phyloP scores from a whole-genome alignment of 2,329 filamentous ascomycete genomes.

The Sarocladiaceae sp. region DNA sequence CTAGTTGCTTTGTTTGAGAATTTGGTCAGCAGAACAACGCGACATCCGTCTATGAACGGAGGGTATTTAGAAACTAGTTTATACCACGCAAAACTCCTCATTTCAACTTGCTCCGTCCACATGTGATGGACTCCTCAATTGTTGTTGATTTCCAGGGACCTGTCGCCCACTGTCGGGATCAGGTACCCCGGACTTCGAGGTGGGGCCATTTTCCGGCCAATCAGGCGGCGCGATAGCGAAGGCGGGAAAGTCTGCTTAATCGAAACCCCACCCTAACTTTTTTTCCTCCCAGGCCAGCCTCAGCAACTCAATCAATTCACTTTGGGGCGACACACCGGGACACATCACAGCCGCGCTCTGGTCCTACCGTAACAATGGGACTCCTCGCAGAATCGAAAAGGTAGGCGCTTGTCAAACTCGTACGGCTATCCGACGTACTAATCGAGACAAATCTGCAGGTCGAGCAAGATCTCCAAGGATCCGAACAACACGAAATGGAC shows the following conservation, averaged over 20 bases:
- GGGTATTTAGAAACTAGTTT: slow-evolving; percentile 4
- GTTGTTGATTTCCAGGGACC: no score
- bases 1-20: background rate
- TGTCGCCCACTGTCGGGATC: no score
- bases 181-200: slow-evolving; percentile 9
- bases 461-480: slow-evolving; percentile 75
- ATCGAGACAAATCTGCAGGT: slow-evolving; percentile 20
- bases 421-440: slow-evolving; percentile 9
- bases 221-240: slow-evolving; percentile 21
- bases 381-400: slow-evolving; percentile 31
- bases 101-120: background rate
- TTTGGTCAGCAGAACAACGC: background rate
- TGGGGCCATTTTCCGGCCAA: slow-evolving; percentile 17
- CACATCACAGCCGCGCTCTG: background rate
- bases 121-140: no score
- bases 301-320: background rate
- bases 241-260: background rate
- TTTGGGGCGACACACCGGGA: background rate
- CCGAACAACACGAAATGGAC: slow-evolving; percentile 96
- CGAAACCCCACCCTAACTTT: slow-evolving; percentile 24
- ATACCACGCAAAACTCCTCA: background rate
- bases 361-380: slow-evolving; percentile 24
- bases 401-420: slow-evolving; percentile 17
- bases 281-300: slow-evolving; percentile 16
- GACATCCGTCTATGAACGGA: background rate